A percentile compares a stretch with the other conserved stretches of the same genome.
phyloP scores from a whole-genome alignment of 139 green algal species.

The Micractinium conductrix region DNA sequence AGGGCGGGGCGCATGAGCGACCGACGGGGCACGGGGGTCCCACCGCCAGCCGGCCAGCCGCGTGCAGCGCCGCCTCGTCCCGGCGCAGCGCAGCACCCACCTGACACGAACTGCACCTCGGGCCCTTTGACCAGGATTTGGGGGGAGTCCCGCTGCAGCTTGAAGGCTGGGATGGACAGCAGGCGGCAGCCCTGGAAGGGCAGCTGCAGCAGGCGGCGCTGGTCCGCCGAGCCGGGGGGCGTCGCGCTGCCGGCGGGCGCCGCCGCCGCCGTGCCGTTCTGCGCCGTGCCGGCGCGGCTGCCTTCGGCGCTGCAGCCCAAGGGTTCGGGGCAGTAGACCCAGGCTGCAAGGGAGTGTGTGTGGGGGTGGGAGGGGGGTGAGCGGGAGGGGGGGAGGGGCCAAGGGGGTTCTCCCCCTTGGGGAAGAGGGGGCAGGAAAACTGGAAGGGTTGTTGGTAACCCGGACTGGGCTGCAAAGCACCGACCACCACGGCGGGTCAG shows the following conservation, averaged over 20 bases:
- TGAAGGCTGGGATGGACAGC: conserved; percentile 29
- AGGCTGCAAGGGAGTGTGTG: too few relatives aligned
- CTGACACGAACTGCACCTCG: conserved; percentile 31
- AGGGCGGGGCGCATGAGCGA: background rate
- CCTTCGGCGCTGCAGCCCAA: conserved; percentile 6
- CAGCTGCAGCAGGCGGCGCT: background rate
- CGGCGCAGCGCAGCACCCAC: background rate
- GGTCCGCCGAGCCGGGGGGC: background rate
- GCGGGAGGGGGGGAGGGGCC: too few relatives aligned
- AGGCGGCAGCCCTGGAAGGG: conserved; percentile 45
- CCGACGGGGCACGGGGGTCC: background rate
- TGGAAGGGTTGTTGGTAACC: too few relatives aligned
- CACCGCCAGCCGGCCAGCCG: background rate
- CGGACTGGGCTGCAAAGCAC: too few relatives aligned
- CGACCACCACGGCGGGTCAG: too few relatives aligned
- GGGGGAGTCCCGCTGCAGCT: conserved; percentile 17
- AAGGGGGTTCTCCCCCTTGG: too few relatives aligned
- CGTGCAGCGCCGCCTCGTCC: background rate
- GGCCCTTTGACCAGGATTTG: background rate
- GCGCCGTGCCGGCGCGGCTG: background rate
- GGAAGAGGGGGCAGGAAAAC: too few relatives aligned
- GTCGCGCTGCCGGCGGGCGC: background rate
- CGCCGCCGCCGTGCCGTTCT: background rate
- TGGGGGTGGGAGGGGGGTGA: too few relatives aligned
- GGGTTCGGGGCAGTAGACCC: conserved; percentile 13